Conservation (phyloP, 176 grass and related monocot genomes). For the Carex littledalei region DNA sequence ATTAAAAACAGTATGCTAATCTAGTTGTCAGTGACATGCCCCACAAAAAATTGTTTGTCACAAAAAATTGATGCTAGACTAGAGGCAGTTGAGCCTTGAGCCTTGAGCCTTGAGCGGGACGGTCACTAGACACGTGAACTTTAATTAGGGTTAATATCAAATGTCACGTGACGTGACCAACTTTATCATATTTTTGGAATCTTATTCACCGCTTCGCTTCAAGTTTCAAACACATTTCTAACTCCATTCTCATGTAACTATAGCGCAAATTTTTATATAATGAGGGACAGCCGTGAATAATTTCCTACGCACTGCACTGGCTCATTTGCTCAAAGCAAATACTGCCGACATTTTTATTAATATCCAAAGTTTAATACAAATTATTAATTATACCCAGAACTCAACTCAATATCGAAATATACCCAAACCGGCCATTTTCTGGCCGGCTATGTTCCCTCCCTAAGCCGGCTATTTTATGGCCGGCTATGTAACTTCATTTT, state of each 20-base stretch:
- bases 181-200: neutral
- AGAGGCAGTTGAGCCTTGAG: neutral
- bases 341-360: no score
- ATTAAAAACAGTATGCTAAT: neutral
- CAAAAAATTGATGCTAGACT: neutral
- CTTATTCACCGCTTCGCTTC: neutral
- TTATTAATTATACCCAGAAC: no score
- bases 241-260: neutral
- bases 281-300: neutral
- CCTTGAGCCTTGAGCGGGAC: neutral
- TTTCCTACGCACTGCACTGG: neutral
- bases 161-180: constrained; percentile 14
- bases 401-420: no score
- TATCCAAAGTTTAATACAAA: no score
- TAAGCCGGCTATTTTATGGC: no score
- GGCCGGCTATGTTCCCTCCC: no score
- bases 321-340: neutral
- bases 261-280: neutral
- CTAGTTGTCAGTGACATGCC: neutral
- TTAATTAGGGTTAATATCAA: neutral
- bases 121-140: constrained; percentile 4
- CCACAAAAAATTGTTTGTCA: neutral
- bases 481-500: no score
- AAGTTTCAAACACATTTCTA: neutral
- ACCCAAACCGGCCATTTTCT: no score